These are phyloP conservation scores for Botrytis porri DNA, from an alignment of 2,329 filamentous ascomycete species.

Conservation along the genomic window DNA sequence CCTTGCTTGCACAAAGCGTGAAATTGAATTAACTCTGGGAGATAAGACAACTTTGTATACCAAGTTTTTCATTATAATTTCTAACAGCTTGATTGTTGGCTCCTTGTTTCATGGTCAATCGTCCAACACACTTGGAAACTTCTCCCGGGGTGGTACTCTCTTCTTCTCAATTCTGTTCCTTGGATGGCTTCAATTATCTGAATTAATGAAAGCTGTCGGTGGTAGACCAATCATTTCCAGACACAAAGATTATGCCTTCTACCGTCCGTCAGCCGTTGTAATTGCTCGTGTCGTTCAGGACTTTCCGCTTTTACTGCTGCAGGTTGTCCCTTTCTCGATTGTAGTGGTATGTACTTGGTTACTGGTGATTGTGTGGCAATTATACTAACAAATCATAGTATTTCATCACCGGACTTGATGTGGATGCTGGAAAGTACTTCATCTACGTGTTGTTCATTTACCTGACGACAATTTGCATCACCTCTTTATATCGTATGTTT, in stretches of 20 bases:
- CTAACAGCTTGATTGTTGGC: conserved; percentile 71
- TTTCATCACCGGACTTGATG: conserved; percentile 59
- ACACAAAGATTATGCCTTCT: conserved; percentile 67
- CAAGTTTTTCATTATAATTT: conserved; percentile 75
- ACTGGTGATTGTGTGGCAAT: background rate
- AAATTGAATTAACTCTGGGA: conserved; percentile 75
- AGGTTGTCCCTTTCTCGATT: conserved; percentile 58
- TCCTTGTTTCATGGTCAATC: conserved; percentile 73
- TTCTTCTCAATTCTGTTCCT: conserved; percentile 68
- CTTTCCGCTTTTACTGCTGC: conserved; percentile 56
- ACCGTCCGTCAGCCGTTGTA: conserved; percentile 63
- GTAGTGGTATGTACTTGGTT: conserved; percentile 38
- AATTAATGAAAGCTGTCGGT: conserved; percentile 73
- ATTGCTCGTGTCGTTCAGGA: conserved; percentile 63
- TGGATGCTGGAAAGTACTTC: conserved; percentile 60
- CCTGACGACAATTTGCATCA: conserved; percentile 58
- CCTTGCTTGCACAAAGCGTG: conserved; percentile 63
- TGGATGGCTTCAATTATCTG: conserved; percentile 70
- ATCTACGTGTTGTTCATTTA: conserved; percentile 66
- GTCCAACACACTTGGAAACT: conserved; percentile 57
- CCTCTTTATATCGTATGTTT: conserved; percentile 65
- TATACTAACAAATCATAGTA: conserved; percentile 41
- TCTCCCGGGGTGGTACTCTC: conserved; percentile 58
- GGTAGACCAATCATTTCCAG: conserved; percentile 67
- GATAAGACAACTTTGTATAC: conserved; percentile 74